phyloP scores from a whole-genome alignment of 148 eudicot genomes.

The Cornus controversa region DNA sequence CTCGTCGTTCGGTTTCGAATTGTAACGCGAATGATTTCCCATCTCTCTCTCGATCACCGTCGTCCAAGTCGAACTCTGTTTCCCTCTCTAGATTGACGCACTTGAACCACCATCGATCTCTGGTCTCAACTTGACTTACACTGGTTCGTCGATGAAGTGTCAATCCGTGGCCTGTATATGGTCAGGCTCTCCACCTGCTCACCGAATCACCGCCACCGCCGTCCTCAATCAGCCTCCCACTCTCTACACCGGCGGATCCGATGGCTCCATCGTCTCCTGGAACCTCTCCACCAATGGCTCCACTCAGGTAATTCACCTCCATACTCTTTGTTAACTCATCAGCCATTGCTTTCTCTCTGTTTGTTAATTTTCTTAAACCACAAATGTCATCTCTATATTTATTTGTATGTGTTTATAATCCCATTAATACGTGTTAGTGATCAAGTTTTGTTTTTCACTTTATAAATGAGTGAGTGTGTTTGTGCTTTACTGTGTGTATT shows the following conservation, averaged over 20 bases:
- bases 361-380: not conserved
- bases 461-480: not conserved
- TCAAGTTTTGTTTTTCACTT: not conserved
- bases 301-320: conserved; percentile 17
- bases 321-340: not conserved
- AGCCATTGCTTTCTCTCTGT: not conserved
- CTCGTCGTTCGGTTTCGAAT: not conserved
- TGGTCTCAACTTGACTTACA: not conserved
- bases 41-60: not conserved
- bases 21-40: not conserved
- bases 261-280: conserved; percentile 99
- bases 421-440: not conserved
- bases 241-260: conserved; percentile 92
- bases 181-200: conserved; percentile 79
- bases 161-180: conserved; percentile 83
- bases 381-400: not conserved
- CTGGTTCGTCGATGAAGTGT: conserved; percentile 56
- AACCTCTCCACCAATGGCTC: conserved; percentile 37
- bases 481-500: not conserved
- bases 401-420: not conserved
- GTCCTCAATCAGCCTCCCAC: conserved; percentile 53
- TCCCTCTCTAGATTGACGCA: not conserved
- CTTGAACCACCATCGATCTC: not conserved
- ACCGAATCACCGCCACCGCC: conserved; percentile 69
- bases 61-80: no score